Evolutionary conservation across 2,329 filamentous ascomycete genomes (phyloP), one percentile per base, ranked within the genome.

Genomic region (Trichophyton benhamiae): DNA sequence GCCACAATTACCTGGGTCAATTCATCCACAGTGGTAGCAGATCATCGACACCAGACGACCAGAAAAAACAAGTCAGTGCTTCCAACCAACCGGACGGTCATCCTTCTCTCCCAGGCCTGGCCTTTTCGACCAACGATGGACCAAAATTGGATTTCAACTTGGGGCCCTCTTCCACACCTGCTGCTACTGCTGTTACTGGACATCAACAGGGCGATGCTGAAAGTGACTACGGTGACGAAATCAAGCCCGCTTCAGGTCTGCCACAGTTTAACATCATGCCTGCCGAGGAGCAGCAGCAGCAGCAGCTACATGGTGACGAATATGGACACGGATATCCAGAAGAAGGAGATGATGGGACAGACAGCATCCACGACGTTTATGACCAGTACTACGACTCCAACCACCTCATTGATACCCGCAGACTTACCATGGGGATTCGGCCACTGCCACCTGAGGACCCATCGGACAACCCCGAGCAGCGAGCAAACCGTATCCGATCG

Each of bases 401-500:
- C 17, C 63, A 65, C 48, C 62, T 62, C 36, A 73, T 74, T 61
- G 75, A 79, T 67, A 74, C 74, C 55, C 79, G 78, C 63, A 76
- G 82, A 62, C 70, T 84, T 60, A 84, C 81, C 2, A 79, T 85
- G 73, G 82, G 83, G 57, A 70, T 95, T 73, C 87, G 94, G 15
- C 94, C 94, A 22, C 80, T 99, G 64, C 94, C 94, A 3, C 89
- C 91, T 41, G 86, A 91, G 69, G 88, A 95, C 65, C 84, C 89
- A 49, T 83, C 86, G 2, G 94, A 97, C 71, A 92, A 96, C 71
- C 91, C 94, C 0, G 94, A 97, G 74, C 86, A 92, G 70, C 85
- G 94, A 69, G 94, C 94, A 65, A 97, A 96, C 78, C 86, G 94
- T 62, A 99, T 99, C 67, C 84, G 94, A 72, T 99, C 94, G 3